phyloP scores from a whole-genome alignment of 148 eudicot species.

The Vaccinium corymbosum region DNA sequence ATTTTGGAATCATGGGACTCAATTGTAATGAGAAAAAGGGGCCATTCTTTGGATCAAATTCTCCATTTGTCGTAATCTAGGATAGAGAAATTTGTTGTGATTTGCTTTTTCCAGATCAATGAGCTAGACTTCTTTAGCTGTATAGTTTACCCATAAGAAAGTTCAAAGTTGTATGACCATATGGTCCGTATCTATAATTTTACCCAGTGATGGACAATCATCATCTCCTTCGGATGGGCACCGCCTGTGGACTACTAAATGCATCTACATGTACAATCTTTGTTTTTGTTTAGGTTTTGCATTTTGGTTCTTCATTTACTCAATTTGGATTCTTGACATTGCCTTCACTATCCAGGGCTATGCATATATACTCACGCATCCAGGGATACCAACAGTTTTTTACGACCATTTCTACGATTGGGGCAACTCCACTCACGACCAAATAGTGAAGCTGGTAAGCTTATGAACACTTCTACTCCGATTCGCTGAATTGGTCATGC shows the following conservation, averaged over 20 bases:
- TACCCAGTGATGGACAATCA: neutral
- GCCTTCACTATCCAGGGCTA: conserved; percentile 57
- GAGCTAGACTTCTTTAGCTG: neutral
- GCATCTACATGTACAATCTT: neutral
- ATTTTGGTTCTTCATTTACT: neutral
- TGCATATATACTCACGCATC: conserved; percentile 90
- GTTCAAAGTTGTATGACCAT: neutral
- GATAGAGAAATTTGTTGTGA: neutral
- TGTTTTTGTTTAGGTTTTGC: neutral
- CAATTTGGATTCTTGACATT: conserved; percentile 4
- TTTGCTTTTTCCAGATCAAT: neutral
- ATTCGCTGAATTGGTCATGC: neutral
- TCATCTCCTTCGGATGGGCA: neutral
- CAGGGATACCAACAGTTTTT: conserved; percentile 79
- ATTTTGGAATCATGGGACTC: neutral
- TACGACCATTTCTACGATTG: conserved; percentile 92
- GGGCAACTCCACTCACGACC: conserved; percentile 69
- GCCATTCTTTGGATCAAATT: neutral
- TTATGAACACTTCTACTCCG: neutral
- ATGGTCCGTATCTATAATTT: neutral
- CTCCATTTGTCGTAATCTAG: neutral
- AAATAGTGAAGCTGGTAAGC: conserved; percentile 82
- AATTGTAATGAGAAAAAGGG: neutral
- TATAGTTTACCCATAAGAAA: neutral
- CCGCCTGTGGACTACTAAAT: neutral